Base-by-base conservation (phyloP, 805 yeast species). In the Saccharomycopsis oosterbeekiorum region DNA sequence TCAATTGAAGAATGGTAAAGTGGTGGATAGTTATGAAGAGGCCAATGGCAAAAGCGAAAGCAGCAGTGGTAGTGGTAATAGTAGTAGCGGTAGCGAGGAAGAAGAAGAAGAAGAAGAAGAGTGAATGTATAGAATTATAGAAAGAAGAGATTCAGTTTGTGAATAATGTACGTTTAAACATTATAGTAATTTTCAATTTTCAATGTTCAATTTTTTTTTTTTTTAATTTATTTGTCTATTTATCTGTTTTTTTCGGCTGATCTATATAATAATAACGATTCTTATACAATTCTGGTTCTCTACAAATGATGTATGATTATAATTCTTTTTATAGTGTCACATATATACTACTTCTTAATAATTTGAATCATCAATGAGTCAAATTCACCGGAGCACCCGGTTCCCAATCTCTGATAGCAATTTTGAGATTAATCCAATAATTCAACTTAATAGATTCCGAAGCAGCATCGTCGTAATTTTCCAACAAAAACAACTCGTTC, bases 401-500 rank as follows among this genome's bases (percentile, higher is more conserved):
- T 65, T 84, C 86, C 93, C 94, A 86, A 57, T 86, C 90, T 71
- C 82, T 84, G 54, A 91, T 79, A 5, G 89, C 90, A 50, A 80
- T 80, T 57, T 82, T 82, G 40, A 93, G 83, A 69, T 88, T 92
- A 57, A 78, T 77, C 96, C 97, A 91, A 70, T 91, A 93, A 70
- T 88, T 88, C 64, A 93, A 74, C 65, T 81, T 81, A 26, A 90
- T 81, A 0, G 96, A 85, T 63, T 84, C 84, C 59, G 79, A 73
- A 58, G 86, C 84, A 14, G 93, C 86, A 0, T 71, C 68, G 11
- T 83, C 81, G 76, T 84, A 83, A n/a, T 76, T 65, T 15, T 59
- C 42, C 6, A 15, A 36, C 0, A 67, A 67, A 66, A 85, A 82
- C 1, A 86, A 78, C 6, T 71, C 65, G 1, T 77, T 77, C 57